Evolutionary conservation across 768 basidiomycete genomes (phyloP).

Genomic region (Phylloporus arenicola): DNA sequence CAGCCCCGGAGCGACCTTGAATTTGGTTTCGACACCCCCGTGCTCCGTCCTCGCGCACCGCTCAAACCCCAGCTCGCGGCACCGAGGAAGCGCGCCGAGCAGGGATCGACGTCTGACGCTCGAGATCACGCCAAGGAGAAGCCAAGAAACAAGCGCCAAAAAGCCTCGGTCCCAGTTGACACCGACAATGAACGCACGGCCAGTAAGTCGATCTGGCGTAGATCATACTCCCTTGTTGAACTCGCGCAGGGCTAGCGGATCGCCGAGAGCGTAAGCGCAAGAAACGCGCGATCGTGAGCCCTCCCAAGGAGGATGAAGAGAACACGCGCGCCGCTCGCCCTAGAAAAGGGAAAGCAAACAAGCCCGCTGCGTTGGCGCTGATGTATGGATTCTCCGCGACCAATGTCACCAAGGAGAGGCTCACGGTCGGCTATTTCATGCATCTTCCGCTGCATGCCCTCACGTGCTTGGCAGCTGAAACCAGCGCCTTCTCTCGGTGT

Average conservation of each 20-base stretch:
- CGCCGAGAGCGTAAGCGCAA: conserved; percentile 59
- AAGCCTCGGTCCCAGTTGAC: conserved; percentile 8
- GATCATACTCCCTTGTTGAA: background rate
- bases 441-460: background rate
- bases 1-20: conserved; percentile 10
- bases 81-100: background rate
- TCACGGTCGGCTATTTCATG: conserved; percentile 26
- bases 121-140: conserved; percentile 12
- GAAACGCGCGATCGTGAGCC: conserved; percentile 49
- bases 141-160: conserved; percentile 23
- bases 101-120: background rate
- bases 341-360: conserved; percentile 18
- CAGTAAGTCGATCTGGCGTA: conserved; percentile 25
- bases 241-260: conserved; percentile 50
- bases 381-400: conserved; percentile 35
- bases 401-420: conserved; percentile 33
- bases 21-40: conserved; percentile 49
- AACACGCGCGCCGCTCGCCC: background rate
- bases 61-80: conserved; percentile 8
- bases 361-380: conserved; percentile 29
- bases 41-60: conserved; percentile 44
- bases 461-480: conserved; percentile 22
- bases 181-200: conserved; percentile 34
- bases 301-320: conserved; percentile 10
- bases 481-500: conserved; percentile 29